A percentile compares a stretch with the other conserved stretches of the same genome.
Evolutionary conservation across 2,329 filamentous ascomycete genomes (phyloP).

Genomic region (Coniochaeta pulveracea): DNA sequence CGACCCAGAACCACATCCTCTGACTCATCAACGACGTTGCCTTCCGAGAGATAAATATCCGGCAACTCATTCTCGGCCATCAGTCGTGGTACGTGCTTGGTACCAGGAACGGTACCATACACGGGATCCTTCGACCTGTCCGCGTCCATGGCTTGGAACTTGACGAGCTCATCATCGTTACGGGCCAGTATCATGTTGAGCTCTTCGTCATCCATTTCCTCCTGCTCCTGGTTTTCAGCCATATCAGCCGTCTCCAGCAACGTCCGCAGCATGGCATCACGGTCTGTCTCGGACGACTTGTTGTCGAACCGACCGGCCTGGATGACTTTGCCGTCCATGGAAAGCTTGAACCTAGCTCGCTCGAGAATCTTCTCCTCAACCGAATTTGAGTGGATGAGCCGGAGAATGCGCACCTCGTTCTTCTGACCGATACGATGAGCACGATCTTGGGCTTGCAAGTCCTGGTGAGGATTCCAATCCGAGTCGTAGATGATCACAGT

Average conservation of each 20-base stretch:
- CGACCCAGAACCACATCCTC: constrained; percentile 69
- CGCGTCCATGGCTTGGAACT: constrained; percentile 77
- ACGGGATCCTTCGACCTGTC: constrained; percentile 52
- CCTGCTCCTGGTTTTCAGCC: constrained; percentile 61
- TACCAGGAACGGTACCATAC: constrained; percentile 58
- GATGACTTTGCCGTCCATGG: constrained; percentile 99
- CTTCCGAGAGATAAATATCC: constrained; percentile 86
- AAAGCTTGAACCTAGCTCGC: constrained; percentile 91
- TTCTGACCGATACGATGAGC: constrained; percentile 99
- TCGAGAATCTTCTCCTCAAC: constrained; percentile 98
- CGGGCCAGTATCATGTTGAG: constrained; percentile 90
- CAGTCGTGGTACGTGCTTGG: constrained; percentile 62
- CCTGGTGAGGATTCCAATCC: constrained; percentile 98
- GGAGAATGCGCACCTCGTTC: constrained; percentile 94
- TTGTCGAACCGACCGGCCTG: constrained; percentile 99
- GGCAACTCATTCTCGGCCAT: constrained; percentile 83
- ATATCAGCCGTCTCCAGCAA: constrained; percentile 76
- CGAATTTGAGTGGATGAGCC: constrained; percentile 91
- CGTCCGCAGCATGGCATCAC: constrained; percentile 91
- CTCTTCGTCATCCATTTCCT: constrained; percentile 98
- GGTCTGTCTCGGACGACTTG: constrained; percentile 96
- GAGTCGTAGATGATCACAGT: constrained; percentile 99
- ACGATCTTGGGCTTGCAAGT: constrained; percentile 98
- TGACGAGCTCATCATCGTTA: constrained; percentile 62
- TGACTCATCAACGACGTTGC: constrained; percentile 70